These are phyloP conservation scores for Ceratocystis colombiana DNA, from an alignment of 2,329 filamentous ascomycete species.

Conservation along the genomic window DNA sequence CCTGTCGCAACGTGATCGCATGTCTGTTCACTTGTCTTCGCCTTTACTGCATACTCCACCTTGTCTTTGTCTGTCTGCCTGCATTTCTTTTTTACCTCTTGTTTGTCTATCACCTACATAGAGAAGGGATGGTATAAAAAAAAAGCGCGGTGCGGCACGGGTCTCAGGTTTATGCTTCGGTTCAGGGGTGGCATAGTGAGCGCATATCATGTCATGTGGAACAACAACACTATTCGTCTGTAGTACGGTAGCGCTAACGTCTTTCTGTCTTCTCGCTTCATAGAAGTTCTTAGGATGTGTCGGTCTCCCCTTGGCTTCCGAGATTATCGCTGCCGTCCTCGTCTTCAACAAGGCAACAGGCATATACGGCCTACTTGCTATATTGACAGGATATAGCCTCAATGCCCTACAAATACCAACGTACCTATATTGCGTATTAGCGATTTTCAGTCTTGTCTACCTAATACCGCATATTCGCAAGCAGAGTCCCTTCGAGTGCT, in stretches of 20 bases:
- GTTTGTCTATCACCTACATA: neutral
- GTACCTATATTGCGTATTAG: slow-evolving; percentile 75
- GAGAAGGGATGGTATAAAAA: neutral
- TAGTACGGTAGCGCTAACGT: neutral
- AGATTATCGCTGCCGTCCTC: slow-evolving; percentile 71
- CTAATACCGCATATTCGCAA: slow-evolving; percentile 72
- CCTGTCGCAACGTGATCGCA: neutral
- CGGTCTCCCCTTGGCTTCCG: slow-evolving; percentile 74
- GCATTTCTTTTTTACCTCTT: neutral
- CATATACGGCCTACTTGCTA: slow-evolving; percentile 78
- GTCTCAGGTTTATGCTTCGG: slow-evolving; percentile 3
- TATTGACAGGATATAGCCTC: slow-evolving; percentile 76
- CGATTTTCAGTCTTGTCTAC: slow-evolving; percentile 56
- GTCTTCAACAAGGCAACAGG: slow-evolving; percentile 89
- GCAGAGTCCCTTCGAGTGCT: slow-evolving; percentile 66
- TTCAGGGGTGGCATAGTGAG: neutral
- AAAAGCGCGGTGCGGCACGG: neutral
- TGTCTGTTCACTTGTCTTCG: neutral
- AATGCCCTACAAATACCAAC: slow-evolving; percentile 77
- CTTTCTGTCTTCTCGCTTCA: neutral
- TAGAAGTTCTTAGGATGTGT: slow-evolving; percentile 80
- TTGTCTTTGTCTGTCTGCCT: neutral
- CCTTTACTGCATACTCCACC: neutral
- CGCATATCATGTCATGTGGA: neutral
- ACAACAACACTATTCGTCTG: neutral